Evolutionary conservation across 352 stramenopile species (phyloP), one percentile per base, ranked within the genome.

Genomic region (Phytophthora pinifolia): DNA sequence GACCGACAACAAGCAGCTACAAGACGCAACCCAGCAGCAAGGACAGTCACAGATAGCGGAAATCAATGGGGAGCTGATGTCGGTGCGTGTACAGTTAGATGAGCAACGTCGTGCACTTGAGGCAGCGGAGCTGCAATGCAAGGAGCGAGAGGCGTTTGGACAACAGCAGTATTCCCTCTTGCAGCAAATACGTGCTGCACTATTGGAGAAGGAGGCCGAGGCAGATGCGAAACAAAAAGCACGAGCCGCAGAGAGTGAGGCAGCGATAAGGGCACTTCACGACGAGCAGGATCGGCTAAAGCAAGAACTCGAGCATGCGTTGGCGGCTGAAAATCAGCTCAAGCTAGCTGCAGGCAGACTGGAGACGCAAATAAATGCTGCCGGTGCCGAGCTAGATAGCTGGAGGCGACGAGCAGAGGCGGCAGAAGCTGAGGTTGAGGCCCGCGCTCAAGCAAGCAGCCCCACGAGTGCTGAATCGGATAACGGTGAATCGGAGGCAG

Each of bases 11-110:
- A 68, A 78, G 32, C 65, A 84, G 9, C 54, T 78, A 9, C 74
- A 89, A 61, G 51, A 71, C 54, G 59, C 46, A 4, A 86, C 60
- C 14, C 74, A 88, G 14, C 78, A 89, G 60, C 76, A 90, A 54
- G 62, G 58, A 8, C 57, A 71, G 47, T 88, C 80, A 20, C 79
- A 81, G 31, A 67, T 92, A 31, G 65, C 76, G 5, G 88, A 70
- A 34, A 67, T 89, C 12, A 80, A 74, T 15, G 79, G 79, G 37
- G 84, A 92, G 18, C 54, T 94, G 6, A 89, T 92, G 77, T 56
- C 82, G 34, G 67, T 79, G 1, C 89, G 81, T 36, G 80, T 94
- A 0, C 84, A 92, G 37, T 43, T 92, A 1, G 82, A 92, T 32
- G 84, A 94, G 30, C 62, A 78, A 14, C 85, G 83, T 17, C 72